These are phyloP conservation scores for Penicillium ochrochloron DNA, from an alignment of 495 filamentous ascomycete species.

Conservation along the genomic window DNA sequence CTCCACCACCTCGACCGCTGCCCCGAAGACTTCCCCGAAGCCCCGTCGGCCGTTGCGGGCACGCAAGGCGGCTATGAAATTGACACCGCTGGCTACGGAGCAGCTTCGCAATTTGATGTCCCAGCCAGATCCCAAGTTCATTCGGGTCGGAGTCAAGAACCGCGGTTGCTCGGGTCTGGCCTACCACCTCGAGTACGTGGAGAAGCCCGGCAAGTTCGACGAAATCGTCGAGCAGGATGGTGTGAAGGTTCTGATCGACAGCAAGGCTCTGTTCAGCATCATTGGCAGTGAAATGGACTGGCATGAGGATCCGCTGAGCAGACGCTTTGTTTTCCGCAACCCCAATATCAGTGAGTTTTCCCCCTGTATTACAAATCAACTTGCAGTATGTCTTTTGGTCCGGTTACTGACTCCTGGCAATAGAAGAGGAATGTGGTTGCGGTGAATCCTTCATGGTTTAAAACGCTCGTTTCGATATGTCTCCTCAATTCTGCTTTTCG, in stretches of 20 bases:
- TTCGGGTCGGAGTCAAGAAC: slow-evolving; percentile 93
- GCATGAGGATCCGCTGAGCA: slow-evolving; percentile 91
- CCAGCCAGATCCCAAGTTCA: slow-evolving; percentile 85
- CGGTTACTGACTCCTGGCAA: slow-evolving; percentile 39
- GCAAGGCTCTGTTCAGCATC: slow-evolving; percentile 95
- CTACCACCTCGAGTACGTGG: slow-evolving; percentile 96
- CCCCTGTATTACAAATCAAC: slow-evolving; percentile 10
- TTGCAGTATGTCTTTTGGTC: not conserved
- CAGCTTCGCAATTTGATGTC: slow-evolving; percentile 76
- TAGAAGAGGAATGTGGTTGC: slow-evolving; percentile 96
- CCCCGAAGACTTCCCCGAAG: slow-evolving; percentile 40
- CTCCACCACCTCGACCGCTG: slow-evolving; percentile 24
- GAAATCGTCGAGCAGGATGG: slow-evolving; percentile 95
- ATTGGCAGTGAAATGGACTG: slow-evolving; percentile 99
- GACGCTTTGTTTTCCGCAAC: slow-evolving; percentile 91
- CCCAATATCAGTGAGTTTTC: slow-evolving; percentile 91
- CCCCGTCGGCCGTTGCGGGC: slow-evolving; percentile 72
- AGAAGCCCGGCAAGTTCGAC: slow-evolving; percentile 84
- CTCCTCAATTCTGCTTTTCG: slow-evolving; percentile 25
- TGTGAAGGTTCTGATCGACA: slow-evolving; percentile 94
- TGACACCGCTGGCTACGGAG: slow-evolving; percentile 75
- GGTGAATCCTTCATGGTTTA: slow-evolving; percentile 96
- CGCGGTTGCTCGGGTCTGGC: slow-evolving; percentile 93
- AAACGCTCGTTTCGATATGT: slow-evolving; percentile 21
- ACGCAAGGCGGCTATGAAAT: slow-evolving; percentile 87